Conservation (phyloP, 2,329 filamentous ascomycete species). For the Ophiostoma sp. region DNA sequence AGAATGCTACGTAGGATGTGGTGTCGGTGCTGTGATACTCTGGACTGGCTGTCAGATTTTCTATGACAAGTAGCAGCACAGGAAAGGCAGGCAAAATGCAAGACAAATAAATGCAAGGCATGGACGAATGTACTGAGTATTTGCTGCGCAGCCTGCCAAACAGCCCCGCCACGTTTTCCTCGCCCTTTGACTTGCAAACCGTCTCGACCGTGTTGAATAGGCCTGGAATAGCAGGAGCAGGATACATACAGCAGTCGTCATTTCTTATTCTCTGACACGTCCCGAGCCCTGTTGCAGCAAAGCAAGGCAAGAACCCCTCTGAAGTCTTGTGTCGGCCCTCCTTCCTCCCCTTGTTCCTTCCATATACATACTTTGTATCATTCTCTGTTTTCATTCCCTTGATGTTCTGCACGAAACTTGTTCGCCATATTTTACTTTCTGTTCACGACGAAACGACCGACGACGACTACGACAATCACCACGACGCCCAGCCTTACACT, state of each 20-base stretch:
- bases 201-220: background rate
- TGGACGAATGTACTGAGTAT: background rate
- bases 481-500: background rate
- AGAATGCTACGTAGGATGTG: constrained; percentile 6
- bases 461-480: background rate
- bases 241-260: background rate
- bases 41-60: background rate
- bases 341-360: background rate
- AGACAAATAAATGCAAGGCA: too few species aligned
- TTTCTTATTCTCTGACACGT: background rate
- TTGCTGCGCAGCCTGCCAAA: background rate
- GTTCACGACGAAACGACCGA: background rate
- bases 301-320: background rate
- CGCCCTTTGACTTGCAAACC: background rate
- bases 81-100: background rate
- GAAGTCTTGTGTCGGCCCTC: background rate
- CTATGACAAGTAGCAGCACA: background rate
- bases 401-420: background rate
- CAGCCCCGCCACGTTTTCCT: constrained; percentile 1
- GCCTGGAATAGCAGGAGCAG: background rate
- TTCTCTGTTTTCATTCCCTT: background rate
- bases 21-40: background rate
- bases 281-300: background rate
- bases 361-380: background rate
- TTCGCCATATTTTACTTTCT: background rate